phyloP scores from a whole-genome alignment of 257 asterid genomes.

The Solanum chilense region DNA sequence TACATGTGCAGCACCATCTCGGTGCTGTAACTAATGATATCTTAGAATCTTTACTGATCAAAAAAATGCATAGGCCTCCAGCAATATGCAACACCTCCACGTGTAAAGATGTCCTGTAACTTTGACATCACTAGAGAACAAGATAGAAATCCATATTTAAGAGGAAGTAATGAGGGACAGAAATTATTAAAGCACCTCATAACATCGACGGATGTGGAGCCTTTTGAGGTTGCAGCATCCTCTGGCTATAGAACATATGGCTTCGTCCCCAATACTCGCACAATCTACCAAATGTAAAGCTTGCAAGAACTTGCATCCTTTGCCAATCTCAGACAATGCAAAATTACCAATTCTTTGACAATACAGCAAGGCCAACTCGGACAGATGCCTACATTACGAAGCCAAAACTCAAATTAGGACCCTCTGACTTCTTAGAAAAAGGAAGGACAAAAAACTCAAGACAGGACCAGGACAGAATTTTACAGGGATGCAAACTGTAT shows the following conservation, averaged over 20 bases:
- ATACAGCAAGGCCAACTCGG: constrained; percentile 73
- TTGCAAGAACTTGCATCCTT: constrained; percentile 85
- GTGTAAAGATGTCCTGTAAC: background rate
- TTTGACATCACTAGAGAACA: background rate
- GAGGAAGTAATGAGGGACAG: background rate
- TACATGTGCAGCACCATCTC: background rate
- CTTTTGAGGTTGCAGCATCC: constrained; percentile 74
- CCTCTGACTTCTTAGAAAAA: background rate
- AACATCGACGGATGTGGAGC: constrained; percentile 88
- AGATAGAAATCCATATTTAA: background rate
- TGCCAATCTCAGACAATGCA: constrained; percentile 72
- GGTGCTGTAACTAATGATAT: background rate
- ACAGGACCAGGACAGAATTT: background rate
- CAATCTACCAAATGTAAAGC: constrained; percentile 93
- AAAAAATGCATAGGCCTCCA: background rate
- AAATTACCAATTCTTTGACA: constrained; percentile 61
- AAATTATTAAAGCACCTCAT: constrained; percentile 43
- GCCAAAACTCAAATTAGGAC: background rate
- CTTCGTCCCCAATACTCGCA: constrained; percentile 74
- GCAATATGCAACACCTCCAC: background rate
- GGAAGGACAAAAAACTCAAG: background rate
- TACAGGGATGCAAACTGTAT: background rate
- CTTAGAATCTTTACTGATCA: background rate
- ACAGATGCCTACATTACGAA: constrained; percentile 42
- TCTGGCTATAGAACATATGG: constrained; percentile 65